Conservation (phyloP, 352 stramenopile species). For the Phytophthora tubulina region DNA sequence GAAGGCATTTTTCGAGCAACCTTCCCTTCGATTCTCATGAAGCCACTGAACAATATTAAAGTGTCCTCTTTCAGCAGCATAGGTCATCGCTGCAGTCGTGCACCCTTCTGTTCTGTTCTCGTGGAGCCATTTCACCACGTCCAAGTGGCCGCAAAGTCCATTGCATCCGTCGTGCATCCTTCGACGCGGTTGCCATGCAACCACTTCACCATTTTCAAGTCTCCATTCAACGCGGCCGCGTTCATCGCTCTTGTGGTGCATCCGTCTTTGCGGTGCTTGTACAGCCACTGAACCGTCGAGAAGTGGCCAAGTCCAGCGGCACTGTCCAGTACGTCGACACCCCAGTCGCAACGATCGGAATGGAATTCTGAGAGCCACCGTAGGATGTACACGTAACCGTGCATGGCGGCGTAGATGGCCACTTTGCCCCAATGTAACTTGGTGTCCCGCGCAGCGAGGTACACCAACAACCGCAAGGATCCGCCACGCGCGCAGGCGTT, state of each 20-base stretch:
- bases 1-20: conserved; percentile 10
- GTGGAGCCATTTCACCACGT: conserved; percentile 21
- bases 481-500: not conserved
- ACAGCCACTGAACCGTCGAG: conserved; percentile 9
- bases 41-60: conserved; percentile 11
- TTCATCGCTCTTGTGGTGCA: conserved; percentile 18
- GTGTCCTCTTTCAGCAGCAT: not conserved
- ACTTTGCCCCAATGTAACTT: conserved; percentile 11
- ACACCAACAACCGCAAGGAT: conserved; percentile 12
- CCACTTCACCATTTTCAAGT: conserved; percentile 19
- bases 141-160: conserved; percentile 10
- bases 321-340: conserved; percentile 10
- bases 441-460: not conserved
- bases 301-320: conserved; percentile 10
- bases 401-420: conserved; percentile 8
- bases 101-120: conserved; percentile 12
- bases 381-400: conserved; percentile 25
- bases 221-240: not conserved
- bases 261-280: conserved; percentile 1
- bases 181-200: conserved; percentile 12
- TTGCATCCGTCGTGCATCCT: conserved; percentile 10
- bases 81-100: conserved; percentile 2
- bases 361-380: conserved; percentile 21
- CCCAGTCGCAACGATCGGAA: conserved; percentile 9
- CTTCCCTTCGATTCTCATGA: conserved; percentile 12